phyloP scores from a whole-genome alignment of 441 rosid genomes.

The Populus hybrid region DNA sequence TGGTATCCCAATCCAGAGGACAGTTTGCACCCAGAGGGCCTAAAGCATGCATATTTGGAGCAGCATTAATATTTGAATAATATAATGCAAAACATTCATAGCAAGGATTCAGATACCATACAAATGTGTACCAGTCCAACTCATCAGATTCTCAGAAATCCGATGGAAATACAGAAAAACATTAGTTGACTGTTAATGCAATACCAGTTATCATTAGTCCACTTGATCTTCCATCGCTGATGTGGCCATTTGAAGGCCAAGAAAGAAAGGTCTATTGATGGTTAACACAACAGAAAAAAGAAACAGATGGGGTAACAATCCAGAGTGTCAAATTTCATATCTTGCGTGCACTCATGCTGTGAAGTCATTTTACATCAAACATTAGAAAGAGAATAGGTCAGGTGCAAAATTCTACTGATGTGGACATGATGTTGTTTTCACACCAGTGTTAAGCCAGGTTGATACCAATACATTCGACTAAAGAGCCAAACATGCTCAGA shows the following conservation, averaged over 20 bases:
- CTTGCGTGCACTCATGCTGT: not conserved
- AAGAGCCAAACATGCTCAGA: not conserved
- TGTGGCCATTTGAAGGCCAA: not conserved
- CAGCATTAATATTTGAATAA: slow-evolving; percentile 3
- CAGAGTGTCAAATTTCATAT: not conserved
- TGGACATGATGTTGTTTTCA: not conserved
- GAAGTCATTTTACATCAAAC: not conserved
- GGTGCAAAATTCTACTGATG: not conserved
- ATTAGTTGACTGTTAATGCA: not conserved
- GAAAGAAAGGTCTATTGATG: not conserved
- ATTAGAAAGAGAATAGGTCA: not conserved
- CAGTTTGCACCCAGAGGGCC: slow-evolving; percentile 89
- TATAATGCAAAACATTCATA: not conserved
- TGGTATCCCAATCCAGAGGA: slow-evolving; percentile 90
- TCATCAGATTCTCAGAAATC: not conserved
- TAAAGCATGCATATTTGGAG: slow-evolving; percentile 34
- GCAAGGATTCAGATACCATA: not conserved
- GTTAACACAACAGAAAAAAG: not conserved
- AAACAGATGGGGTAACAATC: not conserved
- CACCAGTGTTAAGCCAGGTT: not conserved
- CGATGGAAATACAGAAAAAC: not conserved
- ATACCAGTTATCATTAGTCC: not conserved
- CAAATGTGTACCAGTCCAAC: not conserved
- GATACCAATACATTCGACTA: not conserved
- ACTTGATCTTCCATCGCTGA: not conserved